Evolutionary conservation across 1,284 basidiomycete species (phyloP), one percentile per base, ranked within the genome.

Genomic region (Apiotrichum gracile): DNA sequence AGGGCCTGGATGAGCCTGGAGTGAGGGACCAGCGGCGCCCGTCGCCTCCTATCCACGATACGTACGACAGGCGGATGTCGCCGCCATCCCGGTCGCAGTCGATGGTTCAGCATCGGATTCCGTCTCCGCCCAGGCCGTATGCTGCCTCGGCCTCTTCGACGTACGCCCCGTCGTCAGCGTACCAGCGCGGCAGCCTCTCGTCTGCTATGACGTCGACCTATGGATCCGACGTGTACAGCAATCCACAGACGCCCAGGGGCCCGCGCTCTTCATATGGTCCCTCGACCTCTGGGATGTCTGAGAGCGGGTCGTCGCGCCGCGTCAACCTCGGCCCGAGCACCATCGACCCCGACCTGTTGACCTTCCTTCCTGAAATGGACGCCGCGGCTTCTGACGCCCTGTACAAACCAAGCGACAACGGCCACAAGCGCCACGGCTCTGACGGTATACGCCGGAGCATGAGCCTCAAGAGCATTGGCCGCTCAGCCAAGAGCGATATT

Each of bases 351-450:
- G 68, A 70, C 41, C 56, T 65, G 0, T 52, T 76, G 16, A 76
- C 74, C 4, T 46, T 76, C 19, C 58, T 76, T 29, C 74, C 74
- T 1, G 69, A 70, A 27, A 72, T 76, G 69, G 55, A 64, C 0
- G 54, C 54, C 5, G 61, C 66, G 35, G 68, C 71, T 35, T 66
- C 69, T 17, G 47, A 60, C 33, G 14, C 35, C 21, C 50, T 60
- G 9, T 60, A 60, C 47, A 38, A 24, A 17, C 35, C 19, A 24
- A 38, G 46, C 46, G 35, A 38, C 16, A 17, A 8, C 17, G 25
- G 35, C 3, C 34, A 25, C 24, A 34, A 24, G 21, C 31, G 46
- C 43, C 19, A 29, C n/a, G 39, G 22, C 4, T 24, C 21, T 2
- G 43, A 39, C 17, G 16, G 21, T 14, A 21, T 45, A 10, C n/a